Percentiles rank a stretch among this genome's conserved stretches.
phyloP scores from a whole-genome alignment of 371 early-diverging fungal genomes.

The Mucor irregularis region DNA sequence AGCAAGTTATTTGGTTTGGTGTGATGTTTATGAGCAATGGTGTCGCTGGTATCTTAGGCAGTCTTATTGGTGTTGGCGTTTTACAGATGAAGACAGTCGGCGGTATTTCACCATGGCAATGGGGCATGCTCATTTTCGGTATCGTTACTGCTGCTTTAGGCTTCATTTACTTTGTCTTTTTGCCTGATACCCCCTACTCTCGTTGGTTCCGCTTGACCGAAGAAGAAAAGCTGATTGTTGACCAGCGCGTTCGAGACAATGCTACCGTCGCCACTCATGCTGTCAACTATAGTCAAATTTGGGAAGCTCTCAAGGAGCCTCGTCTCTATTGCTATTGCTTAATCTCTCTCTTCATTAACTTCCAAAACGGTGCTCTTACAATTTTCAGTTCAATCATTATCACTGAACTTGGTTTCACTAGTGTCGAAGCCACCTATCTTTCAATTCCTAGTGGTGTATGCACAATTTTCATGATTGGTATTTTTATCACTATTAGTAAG shows the following conservation, averaged over 20 bases:
- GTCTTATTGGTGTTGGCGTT: conserved; percentile 31
- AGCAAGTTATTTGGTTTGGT: conserved; percentile 28
- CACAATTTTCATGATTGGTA: background rate
- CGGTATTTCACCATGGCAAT: conserved; percentile 22
- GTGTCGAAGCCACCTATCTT: conserved; percentile 12
- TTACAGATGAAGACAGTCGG: conserved; percentile 16
- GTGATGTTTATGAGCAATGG: conserved; percentile 34
- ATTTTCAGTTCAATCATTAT: conserved; percentile 20
- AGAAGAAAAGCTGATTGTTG: conserved; percentile 19
- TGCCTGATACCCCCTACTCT: conserved; percentile 20
- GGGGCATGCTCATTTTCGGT: conserved; percentile 23
- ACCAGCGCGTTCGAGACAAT: conserved; percentile 29
- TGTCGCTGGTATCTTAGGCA: conserved; percentile 19
- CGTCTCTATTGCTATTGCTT: conserved; percentile 24
- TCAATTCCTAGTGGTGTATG: conserved; percentile 9
- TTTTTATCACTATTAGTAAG: conserved; percentile 4
- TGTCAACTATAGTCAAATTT: conserved; percentile 13
- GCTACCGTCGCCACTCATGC: conserved; percentile 5
- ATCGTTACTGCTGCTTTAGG: conserved; percentile 3
- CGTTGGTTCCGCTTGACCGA: conserved; percentile 15
- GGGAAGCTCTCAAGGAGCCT: conserved; percentile 19
- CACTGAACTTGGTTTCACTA: conserved; percentile 16
- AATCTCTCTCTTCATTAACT: conserved; percentile 14
- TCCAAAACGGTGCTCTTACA: conserved; percentile 27
- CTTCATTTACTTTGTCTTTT: conserved; percentile 14